These are phyloP conservation scores for Candida xiaguanensis DNA, from an alignment of 805 yeast species.

Conservation along the genomic window DNA sequence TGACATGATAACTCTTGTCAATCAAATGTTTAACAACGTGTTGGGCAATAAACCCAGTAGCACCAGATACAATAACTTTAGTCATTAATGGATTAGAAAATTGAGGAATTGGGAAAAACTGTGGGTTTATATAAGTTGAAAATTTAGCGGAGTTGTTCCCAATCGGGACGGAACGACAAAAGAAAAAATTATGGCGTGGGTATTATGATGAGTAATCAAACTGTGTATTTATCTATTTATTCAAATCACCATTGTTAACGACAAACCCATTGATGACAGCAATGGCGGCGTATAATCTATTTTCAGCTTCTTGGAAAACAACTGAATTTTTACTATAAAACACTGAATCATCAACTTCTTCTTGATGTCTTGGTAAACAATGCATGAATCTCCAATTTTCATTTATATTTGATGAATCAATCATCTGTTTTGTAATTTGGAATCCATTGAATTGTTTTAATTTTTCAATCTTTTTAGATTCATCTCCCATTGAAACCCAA, in stretches of 20 bases:
- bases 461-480: conserved; percentile 66
- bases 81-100: not conserved
- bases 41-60: conserved; percentile 53
- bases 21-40: conserved; percentile 44
- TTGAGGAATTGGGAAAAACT: not conserved
- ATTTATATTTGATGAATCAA: conserved; percentile 54
- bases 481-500: conserved; percentile 98
- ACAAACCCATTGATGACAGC: conserved; percentile 91
- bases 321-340: conserved; percentile 77
- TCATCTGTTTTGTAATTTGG: conserved; percentile 72
- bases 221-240: not conserved
- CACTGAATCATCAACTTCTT: conserved; percentile 91
- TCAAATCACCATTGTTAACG: conserved; percentile 69
- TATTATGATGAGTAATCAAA: no score
- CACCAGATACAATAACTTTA: conserved; percentile 50
- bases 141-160: not conserved
- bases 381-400: conserved; percentile 90
- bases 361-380: conserved; percentile 92
- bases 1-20: conserved; percentile 38
- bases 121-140: conserved; percentile 1
- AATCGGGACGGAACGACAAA: not conserved
- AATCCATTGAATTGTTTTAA: conserved; percentile 81
- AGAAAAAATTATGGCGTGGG: not conserved
- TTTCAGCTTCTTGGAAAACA: conserved; percentile 95
- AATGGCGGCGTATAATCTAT: conserved; percentile 93